Conservation (phyloP, 345 rosid species). For the Corchorus olitorius region DNA sequence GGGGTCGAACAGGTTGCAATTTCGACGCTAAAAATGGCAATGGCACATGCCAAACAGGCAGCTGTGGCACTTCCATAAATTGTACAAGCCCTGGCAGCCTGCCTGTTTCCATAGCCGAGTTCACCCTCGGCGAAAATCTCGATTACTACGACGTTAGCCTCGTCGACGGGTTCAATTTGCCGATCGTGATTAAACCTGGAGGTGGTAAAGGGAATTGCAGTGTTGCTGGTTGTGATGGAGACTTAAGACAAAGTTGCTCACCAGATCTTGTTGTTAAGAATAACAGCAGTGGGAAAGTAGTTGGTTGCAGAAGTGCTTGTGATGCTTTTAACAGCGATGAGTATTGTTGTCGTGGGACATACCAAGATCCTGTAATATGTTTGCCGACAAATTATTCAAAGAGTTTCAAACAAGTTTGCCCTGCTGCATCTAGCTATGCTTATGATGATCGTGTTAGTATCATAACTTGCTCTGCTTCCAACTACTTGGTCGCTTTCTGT, state of each 20-base stretch:
- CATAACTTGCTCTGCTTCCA: slow-evolving; percentile 50
- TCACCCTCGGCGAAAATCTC: slow-evolving; percentile 40
- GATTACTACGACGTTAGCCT: slow-evolving; percentile 69
- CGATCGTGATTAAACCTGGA: slow-evolving; percentile 40
- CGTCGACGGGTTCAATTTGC: slow-evolving; percentile 66
- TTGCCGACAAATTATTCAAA: slow-evolving; percentile 54
- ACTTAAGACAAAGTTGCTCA: slow-evolving; percentile 49
- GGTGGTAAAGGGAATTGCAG: slow-evolving; percentile 55
- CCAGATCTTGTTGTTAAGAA: slow-evolving; percentile 39
- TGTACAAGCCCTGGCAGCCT: slow-evolving; percentile 49
- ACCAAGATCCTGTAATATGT: slow-evolving; percentile 38
- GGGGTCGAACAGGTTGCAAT: slow-evolving; percentile 64
- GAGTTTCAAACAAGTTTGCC: slow-evolving; percentile 59
- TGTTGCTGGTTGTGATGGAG: slow-evolving; percentile 57
- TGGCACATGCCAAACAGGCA: slow-evolving; percentile 54
- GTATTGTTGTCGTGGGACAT: slow-evolving; percentile 61
- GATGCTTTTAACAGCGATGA: slow-evolving; percentile 50
- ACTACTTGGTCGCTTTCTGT: slow-evolving; percentile 55
- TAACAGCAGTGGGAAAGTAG: slow-evolving; percentile 34
- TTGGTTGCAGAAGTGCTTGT: slow-evolving; percentile 65
- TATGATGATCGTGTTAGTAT: slow-evolving; percentile 50
- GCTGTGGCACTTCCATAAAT: slow-evolving; percentile 49
- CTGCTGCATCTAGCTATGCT: slow-evolving; percentile 66
- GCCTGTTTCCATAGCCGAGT: slow-evolving; percentile 57
- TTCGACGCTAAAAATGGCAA: slow-evolving; percentile 37